phyloP scores from a whole-genome alignment of 1,139 yeast species.

The Wickerhamiella infanticola region DNA sequence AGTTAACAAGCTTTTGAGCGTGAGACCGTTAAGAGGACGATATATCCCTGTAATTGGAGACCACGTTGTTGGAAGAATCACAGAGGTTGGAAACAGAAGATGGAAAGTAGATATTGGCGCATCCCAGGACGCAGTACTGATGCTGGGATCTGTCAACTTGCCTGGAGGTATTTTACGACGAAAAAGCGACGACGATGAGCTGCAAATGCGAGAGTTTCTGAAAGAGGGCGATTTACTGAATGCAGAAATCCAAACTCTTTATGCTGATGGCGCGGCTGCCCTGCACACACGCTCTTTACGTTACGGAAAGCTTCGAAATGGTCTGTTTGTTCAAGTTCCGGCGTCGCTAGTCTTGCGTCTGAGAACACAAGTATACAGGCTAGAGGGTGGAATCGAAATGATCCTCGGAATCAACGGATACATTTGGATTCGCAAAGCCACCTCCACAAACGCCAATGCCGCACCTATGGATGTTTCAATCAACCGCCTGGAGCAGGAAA shows the following conservation, averaged over 20 bases:
- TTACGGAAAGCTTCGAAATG: conserved; percentile 90
- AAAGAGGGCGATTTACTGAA: conserved; percentile 95
- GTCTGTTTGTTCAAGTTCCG: conserved; percentile 68
- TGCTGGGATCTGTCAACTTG: conserved; percentile 88
- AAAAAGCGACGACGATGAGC: conserved; percentile 86
- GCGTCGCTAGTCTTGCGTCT: conserved; percentile 69
- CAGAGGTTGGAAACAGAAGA: conserved; percentile 84
- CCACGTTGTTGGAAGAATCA: conserved; percentile 83
- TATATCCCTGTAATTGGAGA: conserved; percentile 94
- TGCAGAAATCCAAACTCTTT: conserved; percentile 89
- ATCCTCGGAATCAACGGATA: conserved; percentile 91
- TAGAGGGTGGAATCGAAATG: conserved; percentile 83
- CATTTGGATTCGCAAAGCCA: conserved; percentile 77
- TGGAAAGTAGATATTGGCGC: conserved; percentile 98
- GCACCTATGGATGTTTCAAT: conserved; percentile 38
- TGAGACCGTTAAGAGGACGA: conserved; percentile 70
- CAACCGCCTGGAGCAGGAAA: conserved; percentile 85
- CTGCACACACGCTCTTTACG: conserved; percentile 88
- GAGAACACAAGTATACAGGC: conserved; percentile 67
- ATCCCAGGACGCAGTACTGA: conserved; percentile 76
- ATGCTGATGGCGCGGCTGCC: conserved; percentile 82
- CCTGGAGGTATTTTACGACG: conserved; percentile 96
- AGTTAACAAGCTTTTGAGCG: conserved; percentile 77
- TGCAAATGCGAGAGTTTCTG: conserved; percentile 85
- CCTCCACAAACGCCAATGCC: conserved; percentile 18